A percentile compares a stretch with the other conserved stretches of the same genome.
Conservation (phyloP, 768 basidiomycete species). For the Leucogyrophana mollusca region DNA sequence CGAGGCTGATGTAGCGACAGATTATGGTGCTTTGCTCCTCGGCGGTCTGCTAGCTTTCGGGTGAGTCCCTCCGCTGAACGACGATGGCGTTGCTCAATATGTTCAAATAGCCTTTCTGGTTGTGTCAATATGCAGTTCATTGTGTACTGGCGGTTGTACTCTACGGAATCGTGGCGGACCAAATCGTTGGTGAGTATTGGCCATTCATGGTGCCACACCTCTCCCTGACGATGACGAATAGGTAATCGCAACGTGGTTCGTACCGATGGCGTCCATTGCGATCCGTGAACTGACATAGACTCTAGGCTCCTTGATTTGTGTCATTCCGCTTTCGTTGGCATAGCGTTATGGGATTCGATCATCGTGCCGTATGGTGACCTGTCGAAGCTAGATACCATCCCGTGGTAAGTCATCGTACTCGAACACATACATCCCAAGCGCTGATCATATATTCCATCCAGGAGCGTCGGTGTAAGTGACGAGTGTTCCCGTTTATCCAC, state of each 20-base stretch:
- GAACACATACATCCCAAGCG: no score
- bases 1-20: not conserved
- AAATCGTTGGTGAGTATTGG: conserved; percentile 15
- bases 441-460: not conserved
- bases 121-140: conserved; percentile 25
- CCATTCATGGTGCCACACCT: no score
- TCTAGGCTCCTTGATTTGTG: conserved; percentile 21
- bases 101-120: conserved; percentile 20
- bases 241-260: conserved; percentile 21
- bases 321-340: conserved; percentile 20
- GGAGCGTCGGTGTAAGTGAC: conserved; percentile 22
- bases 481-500: not conserved
- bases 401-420: conserved; percentile 20
- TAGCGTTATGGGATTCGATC: conserved; percentile 23
- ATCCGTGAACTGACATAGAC: not conserved
- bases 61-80: conserved; percentile 5
- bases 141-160: conserved; percentile 18
- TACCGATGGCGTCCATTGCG: not conserved
- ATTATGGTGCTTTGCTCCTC: conserved; percentile 18
- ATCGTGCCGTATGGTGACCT: conserved; percentile 18
- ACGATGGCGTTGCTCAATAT: no score
- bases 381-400: conserved; percentile 9
- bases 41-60: conserved; percentile 21
- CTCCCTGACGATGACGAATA: not conserved
- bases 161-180: conserved; percentile 15